Evolutionary conservation across 2,329 filamentous ascomycete genomes (phyloP).

Genomic region (Cladosporium sp.): DNA sequence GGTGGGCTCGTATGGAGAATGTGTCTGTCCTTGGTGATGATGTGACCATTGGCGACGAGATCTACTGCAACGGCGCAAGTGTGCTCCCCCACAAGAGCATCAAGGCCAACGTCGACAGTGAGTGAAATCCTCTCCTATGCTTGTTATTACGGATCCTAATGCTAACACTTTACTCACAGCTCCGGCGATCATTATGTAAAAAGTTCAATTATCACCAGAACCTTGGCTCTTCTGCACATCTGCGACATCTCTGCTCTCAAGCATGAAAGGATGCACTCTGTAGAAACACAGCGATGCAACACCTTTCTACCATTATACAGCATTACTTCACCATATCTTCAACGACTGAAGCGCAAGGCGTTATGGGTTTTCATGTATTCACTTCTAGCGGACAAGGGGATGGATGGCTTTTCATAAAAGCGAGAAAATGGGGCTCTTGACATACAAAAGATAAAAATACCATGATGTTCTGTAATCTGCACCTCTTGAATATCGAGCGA

Average conservation of each 20-base stretch:
- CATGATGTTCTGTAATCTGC: background rate
- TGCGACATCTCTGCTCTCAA: constrained; percentile 7
- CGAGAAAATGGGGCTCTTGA: background rate
- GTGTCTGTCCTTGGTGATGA: constrained; percentile 97
- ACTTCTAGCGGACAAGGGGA: background rate
- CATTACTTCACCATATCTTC: constrained; percentile 1
- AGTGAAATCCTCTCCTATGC: constrained; percentile 25
- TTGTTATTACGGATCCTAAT: background rate
- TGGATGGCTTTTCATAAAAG: background rate
- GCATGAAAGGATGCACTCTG: constrained; percentile 1
- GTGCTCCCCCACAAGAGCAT: constrained; percentile 98
- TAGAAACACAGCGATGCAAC: background rate
- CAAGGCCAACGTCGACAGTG: constrained; percentile 91
- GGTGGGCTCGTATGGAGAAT: constrained; percentile 95
- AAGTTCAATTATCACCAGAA: background rate
- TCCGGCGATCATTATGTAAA: constrained; percentile 20
- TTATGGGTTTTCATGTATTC: constrained; percentile 2
- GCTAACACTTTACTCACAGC: constrained; percentile 5
- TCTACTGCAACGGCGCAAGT: constrained; percentile 89
- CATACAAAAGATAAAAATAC: constrained; percentile 10
- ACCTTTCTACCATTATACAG: constrained; percentile 4
- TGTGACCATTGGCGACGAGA: constrained; percentile 94
- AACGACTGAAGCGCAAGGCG: constrained; percentile 3
- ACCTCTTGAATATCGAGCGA: background rate
- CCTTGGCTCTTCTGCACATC: background rate